Evolutionary conservation across 306 rosid species (phyloP).

Genomic region (Mimosa bimucronata): DNA sequence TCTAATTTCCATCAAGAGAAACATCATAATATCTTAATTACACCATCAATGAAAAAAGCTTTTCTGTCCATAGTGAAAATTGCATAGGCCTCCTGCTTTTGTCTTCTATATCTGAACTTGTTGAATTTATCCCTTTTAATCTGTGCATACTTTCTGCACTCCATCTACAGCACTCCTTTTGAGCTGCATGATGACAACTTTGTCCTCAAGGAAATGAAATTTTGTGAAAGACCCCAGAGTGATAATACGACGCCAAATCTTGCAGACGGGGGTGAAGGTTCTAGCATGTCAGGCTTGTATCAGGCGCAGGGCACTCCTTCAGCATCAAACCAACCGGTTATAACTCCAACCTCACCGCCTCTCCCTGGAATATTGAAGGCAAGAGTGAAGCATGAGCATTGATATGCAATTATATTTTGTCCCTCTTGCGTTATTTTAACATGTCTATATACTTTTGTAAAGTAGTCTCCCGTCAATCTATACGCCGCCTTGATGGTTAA

Average conservation of each 20-base stretch:
- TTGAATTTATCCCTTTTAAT: conserved; percentile 5
- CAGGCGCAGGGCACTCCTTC: conserved; percentile 59
- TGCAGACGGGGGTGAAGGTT: conserved; percentile 74
- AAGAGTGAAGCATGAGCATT: conserved; percentile 89
- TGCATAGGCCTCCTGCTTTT: conserved; percentile 16
- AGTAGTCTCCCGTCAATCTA: conserved; percentile 45
- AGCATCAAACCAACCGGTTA: conserved; percentile 49
- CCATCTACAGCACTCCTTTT: conserved; percentile 80
- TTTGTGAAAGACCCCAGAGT: conserved; percentile 63
- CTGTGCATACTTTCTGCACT: conserved; percentile 30
- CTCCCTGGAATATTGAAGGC: conserved; percentile 95
- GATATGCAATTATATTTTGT: conserved; percentile 30
- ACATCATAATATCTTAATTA: neutral
- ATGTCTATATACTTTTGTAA: conserved; percentile 69
- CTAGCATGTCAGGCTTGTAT: conserved; percentile 69
- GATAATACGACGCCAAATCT: conserved; percentile 56
- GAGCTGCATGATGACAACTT: conserved; percentile 97
- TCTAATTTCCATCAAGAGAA: neutral
- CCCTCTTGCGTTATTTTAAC: conserved; percentile 42
- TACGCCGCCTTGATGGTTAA: conserved; percentile 37
- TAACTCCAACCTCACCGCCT: conserved; percentile 89
- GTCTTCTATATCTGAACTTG: neutral
- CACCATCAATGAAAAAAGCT: neutral
- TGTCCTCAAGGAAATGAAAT: conserved; percentile 89
- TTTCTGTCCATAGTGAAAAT: conserved; percentile 17